Percentiles rank a stretch among this genome's conserved stretches.
These are phyloP conservation scores for Daldinia eschscholtzii DNA, from an alignment of 2,329 filamentous ascomycete genomes.

Conservation along the genomic window DNA sequence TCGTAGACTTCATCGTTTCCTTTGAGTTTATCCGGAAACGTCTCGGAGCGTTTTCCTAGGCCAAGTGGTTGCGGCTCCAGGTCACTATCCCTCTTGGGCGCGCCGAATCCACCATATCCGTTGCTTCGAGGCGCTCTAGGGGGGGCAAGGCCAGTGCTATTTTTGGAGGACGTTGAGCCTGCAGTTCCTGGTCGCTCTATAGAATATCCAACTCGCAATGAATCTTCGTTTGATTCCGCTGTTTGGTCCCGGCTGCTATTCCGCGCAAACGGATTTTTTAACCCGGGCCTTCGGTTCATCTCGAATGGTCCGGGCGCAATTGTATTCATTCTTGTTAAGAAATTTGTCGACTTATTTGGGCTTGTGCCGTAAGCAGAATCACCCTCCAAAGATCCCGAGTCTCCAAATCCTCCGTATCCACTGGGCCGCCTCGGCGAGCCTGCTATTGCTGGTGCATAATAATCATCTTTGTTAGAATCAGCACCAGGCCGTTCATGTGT, in stretches of 20 bases:
- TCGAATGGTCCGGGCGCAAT: conserved; percentile 77
- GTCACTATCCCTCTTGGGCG: conserved; percentile 57
- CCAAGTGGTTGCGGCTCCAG: conserved; percentile 56
- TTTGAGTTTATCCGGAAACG: conserved; percentile 61
- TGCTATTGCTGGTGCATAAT: conserved; percentile 62
- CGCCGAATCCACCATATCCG: conserved; percentile 70
- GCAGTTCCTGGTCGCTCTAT: conserved; percentile 51
- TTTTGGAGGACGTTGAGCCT: conserved; percentile 51
- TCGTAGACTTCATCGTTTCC: conserved; percentile 49
- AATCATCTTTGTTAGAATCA: conserved; percentile 60
- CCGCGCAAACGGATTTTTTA: conserved; percentile 54
- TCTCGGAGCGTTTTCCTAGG: conserved; percentile 63
- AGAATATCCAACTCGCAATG: conserved; percentile 44
- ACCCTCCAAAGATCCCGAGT: conserved; percentile 54
- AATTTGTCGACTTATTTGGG: conserved; percentile 58
- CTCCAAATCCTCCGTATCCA: conserved; percentile 64
- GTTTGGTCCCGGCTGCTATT: conserved; percentile 46
- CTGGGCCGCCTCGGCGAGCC: conserved; percentile 60
- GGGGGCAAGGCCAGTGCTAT: conserved; percentile 51
- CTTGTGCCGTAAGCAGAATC: conserved; percentile 62
- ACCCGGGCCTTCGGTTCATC: conserved; percentile 54
- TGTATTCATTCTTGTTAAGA: conserved; percentile 73
- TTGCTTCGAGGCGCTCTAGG: conserved; percentile 62
- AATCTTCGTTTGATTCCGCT: conserved; percentile 43
- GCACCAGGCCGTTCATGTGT: conserved; percentile 60